These are phyloP conservation scores for Xylaria longipes DNA, from an alignment of 495 filamentous ascomycete genomes.

Conservation along the genomic window DNA sequence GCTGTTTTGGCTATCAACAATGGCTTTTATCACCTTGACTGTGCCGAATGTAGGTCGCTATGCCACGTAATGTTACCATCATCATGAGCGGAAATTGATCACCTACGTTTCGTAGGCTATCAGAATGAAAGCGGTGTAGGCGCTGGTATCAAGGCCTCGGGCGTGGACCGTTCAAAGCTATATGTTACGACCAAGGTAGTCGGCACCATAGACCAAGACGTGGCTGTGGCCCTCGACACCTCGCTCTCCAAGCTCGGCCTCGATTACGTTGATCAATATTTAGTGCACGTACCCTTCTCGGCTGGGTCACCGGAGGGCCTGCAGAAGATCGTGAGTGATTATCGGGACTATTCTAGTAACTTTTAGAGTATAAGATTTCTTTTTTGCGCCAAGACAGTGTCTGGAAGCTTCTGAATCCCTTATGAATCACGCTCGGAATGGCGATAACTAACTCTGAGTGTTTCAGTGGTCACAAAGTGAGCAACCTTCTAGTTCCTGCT, in stretches of 20 bases:
- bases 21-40: slow-evolving; percentile 80
- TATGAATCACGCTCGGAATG: no score
- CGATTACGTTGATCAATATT: slow-evolving; percentile 83
- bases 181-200: slow-evolving; percentile 77
- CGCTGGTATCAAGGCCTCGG: slow-evolving; percentile 70
- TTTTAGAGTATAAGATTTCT: no score
- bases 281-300: slow-evolving; percentile 82
- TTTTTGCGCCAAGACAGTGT: no score
- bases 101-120: slow-evolving; percentile 61
- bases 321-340: no score
- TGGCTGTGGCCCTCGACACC: slow-evolving; percentile 70
- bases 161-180: slow-evolving; percentile 69
- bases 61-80: not conserved
- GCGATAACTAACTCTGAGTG: no score
- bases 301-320: slow-evolving; percentile 66
- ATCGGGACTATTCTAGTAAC: no score
- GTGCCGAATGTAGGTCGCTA: slow-evolving; percentile 64
- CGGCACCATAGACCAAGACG: slow-evolving; percentile 55
- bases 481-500: not conserved
- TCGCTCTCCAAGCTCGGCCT: slow-evolving; percentile 78
- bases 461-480: slow-evolving; percentile 70
- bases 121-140: slow-evolving; percentile 80
- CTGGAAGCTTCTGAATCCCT: no score
- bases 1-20: slow-evolving; percentile 69
- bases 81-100: not conserved